Base-by-base conservation (phyloP, 306 rosid species). In the Fragaria nilgerrensis region DNA sequence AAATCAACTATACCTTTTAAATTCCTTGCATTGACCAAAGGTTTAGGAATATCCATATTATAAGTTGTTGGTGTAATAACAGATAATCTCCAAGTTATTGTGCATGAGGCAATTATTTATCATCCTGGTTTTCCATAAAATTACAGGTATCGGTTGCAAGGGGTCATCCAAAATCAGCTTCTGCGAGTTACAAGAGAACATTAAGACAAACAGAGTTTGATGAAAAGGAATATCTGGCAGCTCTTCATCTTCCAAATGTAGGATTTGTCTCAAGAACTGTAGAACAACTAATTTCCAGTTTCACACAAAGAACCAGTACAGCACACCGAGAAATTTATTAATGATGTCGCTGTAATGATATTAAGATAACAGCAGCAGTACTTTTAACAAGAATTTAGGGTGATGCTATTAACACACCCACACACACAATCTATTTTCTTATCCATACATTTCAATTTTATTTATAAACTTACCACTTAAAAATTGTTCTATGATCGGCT, bases 81-180 rank as follows among this genome's bases (percentile, higher is more conserved):
- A 10, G 65, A 25, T 15, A 9, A 15, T 1, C 15, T 59, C 64
- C 65, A 59, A 59, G 65, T 49, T 49, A 17, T 9, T 19, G 0
- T 11, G 44, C 61, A 48, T 5, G 75, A 70, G 43, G 25, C 44
- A 8, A 70, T 48, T 17, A 47, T 12, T 69, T 34, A 45, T 52
- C 37, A 32, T 12, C 62, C 37, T 34, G 23, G 12, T n/a, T 75
- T 72, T 44, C 22, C 4, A 20, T 79, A 34, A n/a, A 76, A 74
- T 79, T 65, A 19, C 84, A 92, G 96, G 88, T 82, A 10, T 81
- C 96, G 16, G 74, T 94, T 73, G 98, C 95, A 2, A 87, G 85
- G 83, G 95, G 91, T 76, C 93, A 86, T 70, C 93, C 94, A 43
- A 84, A 82, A 81, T 89, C 85, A 27, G 92, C 97, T 37, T 67